Conservation (phyloP, 1,284 basidiomycete species). For the Cutaneotrichosporon spelunceum region DNA sequence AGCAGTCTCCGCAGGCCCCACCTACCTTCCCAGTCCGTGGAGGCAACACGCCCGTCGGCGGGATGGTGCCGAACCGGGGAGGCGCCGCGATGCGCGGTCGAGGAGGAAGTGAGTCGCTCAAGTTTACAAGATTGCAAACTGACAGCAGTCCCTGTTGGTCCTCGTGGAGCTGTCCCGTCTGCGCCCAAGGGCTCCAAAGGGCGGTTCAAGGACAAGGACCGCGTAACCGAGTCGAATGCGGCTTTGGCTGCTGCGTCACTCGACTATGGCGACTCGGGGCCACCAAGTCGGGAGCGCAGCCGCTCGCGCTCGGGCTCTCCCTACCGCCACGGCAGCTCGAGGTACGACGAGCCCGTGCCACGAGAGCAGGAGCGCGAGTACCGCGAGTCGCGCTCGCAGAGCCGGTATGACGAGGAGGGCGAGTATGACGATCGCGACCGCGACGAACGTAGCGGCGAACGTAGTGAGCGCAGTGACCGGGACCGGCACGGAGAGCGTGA, state of each 20-base stretch:
- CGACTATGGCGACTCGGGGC: slow-evolving; percentile 39
- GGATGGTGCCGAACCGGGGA: slow-evolving; percentile 21
- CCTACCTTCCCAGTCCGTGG: slow-evolving; percentile 8
- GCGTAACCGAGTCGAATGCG: slow-evolving; percentile 33
- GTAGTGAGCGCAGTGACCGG: slow-evolving; percentile 15
- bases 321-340: slow-evolving; percentile 13
- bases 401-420: slow-evolving; percentile 19
- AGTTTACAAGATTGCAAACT: not conserved
- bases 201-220: slow-evolving; percentile 47
- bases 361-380: slow-evolving; percentile 17
- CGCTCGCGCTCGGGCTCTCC: slow-evolving; percentile 10
- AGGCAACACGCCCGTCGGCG: slow-evolving; percentile 21
- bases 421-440: slow-evolving; percentile 20
- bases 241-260: slow-evolving; percentile 26
- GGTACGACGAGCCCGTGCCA: slow-evolving; percentile 14
- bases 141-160: slow-evolving; percentile 36
- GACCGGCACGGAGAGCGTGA: slow-evolving; percentile 15
- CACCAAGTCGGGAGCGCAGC: slow-evolving; percentile 19
- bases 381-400: slow-evolving; percentile 15
- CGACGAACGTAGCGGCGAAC: slow-evolving; percentile 9
- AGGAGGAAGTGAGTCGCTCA: slow-evolving; percentile 32
- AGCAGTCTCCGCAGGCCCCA: slow-evolving; percentile 11
- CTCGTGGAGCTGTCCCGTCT: slow-evolving; percentile 29
- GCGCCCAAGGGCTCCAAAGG: slow-evolving; percentile 41
- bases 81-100: slow-evolving; percentile 35